Evolutionary conservation across 164 flowering plant genomes (phyloP).

Genomic region (Amborella trichopoda): DNA sequence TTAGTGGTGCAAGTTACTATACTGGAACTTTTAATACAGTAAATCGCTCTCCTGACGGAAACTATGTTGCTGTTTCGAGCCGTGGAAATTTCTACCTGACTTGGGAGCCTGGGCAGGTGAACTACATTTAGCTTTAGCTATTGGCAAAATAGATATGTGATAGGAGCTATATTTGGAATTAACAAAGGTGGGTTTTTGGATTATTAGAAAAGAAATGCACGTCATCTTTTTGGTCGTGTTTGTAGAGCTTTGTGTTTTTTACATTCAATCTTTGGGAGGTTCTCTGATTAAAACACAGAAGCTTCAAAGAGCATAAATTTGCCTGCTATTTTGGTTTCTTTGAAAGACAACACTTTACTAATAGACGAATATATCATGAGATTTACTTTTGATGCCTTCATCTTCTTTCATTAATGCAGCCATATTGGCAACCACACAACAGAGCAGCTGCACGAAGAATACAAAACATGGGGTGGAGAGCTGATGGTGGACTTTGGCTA

Average conservation of each 20-base stretch:
- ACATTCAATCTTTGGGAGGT: too few relatives aligned
- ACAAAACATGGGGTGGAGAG: conserved; percentile 99
- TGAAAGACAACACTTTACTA: too few relatives aligned
- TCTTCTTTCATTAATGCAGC: conserved; percentile 23
- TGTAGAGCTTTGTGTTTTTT: too few relatives aligned
- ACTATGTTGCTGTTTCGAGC: conserved; percentile 96
- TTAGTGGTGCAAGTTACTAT: conserved; percentile 98
- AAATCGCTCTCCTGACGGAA: conserved; percentile 96
- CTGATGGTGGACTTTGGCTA: conserved; percentile 99
- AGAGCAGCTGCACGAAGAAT: conserved; percentile 90
- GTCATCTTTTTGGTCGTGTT: too few relatives aligned
- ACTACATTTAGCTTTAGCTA: conserved; percentile 7
- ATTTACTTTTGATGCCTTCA: too few relatives aligned
- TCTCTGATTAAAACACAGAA: too few relatives aligned
- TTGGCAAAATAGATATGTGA: background rate
- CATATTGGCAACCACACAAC: conserved; percentile 98
- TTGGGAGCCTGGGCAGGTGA: conserved; percentile 99
- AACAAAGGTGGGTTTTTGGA: too few relatives aligned
- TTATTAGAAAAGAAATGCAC: too few relatives aligned
- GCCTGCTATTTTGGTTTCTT: too few relatives aligned
- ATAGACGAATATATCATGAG: too few relatives aligned
- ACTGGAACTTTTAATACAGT: conserved; percentile 93
- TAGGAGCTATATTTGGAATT: too few relatives aligned
- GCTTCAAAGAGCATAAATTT: too few relatives aligned
- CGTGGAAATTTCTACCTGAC: conserved; percentile 95